Percentiles rank a stretch among this genome's conserved stretches.
These are phyloP conservation scores for Fusarium sp. DNA, from an alignment of 2,329 filamentous ascomycete species.

Conservation along the genomic window DNA sequence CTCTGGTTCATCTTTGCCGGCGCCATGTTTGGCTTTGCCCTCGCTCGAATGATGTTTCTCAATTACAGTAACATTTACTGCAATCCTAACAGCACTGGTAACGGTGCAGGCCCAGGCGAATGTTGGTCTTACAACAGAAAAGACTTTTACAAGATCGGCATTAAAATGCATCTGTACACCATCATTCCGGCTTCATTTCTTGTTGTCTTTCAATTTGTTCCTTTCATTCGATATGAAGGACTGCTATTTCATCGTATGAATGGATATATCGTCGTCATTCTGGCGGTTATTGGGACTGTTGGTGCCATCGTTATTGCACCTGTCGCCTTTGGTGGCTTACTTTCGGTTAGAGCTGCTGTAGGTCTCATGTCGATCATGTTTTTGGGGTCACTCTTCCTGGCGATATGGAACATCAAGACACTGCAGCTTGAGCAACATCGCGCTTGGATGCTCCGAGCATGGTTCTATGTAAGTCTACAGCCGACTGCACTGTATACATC, in stretches of 20 bases:
- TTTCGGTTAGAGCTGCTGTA: conserved; percentile 57
- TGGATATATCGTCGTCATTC: conserved; percentile 63
- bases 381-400: conserved; percentile 53
- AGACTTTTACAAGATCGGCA: conserved; percentile 45
- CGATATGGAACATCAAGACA: conserved; percentile 65
- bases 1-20: conserved; percentile 61
- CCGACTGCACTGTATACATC: rapidly evolving
- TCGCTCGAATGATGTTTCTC: conserved; percentile 37
- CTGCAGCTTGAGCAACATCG: conserved; percentile 71
- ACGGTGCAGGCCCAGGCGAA: conserved; percentile 7
- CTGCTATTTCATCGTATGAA: conserved; percentile 68
- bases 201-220: conserved; percentile 58
- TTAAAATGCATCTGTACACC: conserved; percentile 56
- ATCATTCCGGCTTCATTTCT: conserved; percentile 57
- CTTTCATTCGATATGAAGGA: conserved; percentile 56
- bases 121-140: conserved; percentile 18
- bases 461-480: conserved; percentile 13
- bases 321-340: conserved; percentile 61
- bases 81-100: neutral
- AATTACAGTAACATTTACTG: conserved; percentile 14
- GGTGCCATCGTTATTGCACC: conserved; percentile 64
- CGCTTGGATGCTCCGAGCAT: conserved; percentile 67
- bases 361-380: conserved; percentile 57
- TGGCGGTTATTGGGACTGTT: conserved; percentile 57
- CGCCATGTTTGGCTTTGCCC: conserved; percentile 38